Evolutionary conservation across 176 grass and related monocot species (phyloP).

Genomic region (Thalia dealbata): DNA sequence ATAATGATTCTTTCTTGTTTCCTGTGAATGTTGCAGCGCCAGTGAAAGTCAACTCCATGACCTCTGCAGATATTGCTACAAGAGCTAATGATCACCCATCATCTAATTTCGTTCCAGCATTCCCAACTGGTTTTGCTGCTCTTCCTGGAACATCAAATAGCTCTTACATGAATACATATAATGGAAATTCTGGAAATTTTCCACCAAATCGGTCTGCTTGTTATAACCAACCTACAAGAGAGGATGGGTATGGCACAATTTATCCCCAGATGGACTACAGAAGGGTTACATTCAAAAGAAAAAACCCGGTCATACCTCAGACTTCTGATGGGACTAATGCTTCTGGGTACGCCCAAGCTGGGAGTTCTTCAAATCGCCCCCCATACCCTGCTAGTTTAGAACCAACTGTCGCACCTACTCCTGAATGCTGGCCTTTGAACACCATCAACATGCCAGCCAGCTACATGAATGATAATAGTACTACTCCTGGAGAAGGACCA

Average conservation of each 20-base stretch:
- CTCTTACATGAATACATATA: neutral
- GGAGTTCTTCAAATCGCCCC: constrained; percentile 40
- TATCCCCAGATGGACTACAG: constrained; percentile 24
- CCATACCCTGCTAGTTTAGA: constrained; percentile 21
- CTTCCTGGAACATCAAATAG: constrained; percentile 4
- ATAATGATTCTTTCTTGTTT: neutral
- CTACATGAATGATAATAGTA: constrained; percentile 20
- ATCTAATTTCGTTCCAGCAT: neutral
- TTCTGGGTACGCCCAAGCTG: constrained; percentile 25
- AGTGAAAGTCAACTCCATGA: neutral
- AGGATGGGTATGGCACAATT: neutral
- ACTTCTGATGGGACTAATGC: constrained; percentile 18
- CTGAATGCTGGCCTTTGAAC: constrained; percentile 23
- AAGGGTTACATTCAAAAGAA: constrained; percentile 33
- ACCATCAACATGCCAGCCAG: constrained; percentile 27
- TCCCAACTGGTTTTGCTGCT: neutral
- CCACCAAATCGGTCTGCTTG: neutral
- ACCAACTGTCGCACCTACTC: constrained; percentile 21
- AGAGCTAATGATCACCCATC: constrained; percentile 1
- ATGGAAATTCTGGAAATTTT: constrained; percentile 1
- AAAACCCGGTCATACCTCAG: constrained; percentile 16
- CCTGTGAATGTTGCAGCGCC: neutral
- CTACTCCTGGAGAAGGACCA: constrained; percentile 27
- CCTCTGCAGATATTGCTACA: neutral
- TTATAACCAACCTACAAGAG: neutral